Percentiles rank a stretch among this genome's conserved stretches.
phyloP scores from a whole-genome alignment of 2,329 filamentous ascomycete genomes.

The Samsoniella hepiali region DNA sequence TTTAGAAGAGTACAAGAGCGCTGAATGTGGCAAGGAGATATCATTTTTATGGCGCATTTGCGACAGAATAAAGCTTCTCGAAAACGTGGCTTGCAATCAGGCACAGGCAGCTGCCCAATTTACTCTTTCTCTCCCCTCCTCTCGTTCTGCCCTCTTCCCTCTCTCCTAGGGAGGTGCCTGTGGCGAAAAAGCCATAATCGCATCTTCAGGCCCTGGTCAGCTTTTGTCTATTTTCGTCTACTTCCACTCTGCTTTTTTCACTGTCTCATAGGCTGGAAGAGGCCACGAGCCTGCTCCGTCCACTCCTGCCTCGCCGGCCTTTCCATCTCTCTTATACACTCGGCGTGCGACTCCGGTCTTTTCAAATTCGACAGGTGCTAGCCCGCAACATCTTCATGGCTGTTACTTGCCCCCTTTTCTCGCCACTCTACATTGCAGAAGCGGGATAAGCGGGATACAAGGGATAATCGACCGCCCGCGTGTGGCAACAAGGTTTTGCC shows the following conservation, averaged over 20 bases:
- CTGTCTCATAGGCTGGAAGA: neutral
- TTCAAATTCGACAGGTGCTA: neutral
- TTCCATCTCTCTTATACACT: neutral
- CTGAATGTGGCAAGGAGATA: neutral
- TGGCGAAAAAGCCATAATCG: neutral
- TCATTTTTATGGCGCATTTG: neutral
- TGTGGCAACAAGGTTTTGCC: neutral
- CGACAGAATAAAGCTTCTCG: slow-evolving; percentile 4
- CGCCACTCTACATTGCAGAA: neutral
- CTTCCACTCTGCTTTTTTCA: neutral
- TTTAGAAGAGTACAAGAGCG: neutral
- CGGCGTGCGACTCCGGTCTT: neutral
- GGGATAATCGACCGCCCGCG: neutral
- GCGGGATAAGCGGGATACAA: neutral
- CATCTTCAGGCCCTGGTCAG: neutral
- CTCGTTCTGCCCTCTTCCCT: neutral
- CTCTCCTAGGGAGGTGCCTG: neutral
- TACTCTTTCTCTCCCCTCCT: neutral
- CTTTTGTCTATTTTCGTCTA: neutral
- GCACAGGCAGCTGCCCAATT: slow-evolving; percentile 5
- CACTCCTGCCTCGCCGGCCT: neutral
- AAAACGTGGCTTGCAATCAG: neutral
- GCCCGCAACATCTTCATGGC: slow-evolving; percentile 5
- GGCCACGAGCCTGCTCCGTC: neutral
- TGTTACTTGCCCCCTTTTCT: neutral